phyloP scores from a whole-genome alignment of 179 eudicot genomes.

The Camellia oleifera region DNA sequence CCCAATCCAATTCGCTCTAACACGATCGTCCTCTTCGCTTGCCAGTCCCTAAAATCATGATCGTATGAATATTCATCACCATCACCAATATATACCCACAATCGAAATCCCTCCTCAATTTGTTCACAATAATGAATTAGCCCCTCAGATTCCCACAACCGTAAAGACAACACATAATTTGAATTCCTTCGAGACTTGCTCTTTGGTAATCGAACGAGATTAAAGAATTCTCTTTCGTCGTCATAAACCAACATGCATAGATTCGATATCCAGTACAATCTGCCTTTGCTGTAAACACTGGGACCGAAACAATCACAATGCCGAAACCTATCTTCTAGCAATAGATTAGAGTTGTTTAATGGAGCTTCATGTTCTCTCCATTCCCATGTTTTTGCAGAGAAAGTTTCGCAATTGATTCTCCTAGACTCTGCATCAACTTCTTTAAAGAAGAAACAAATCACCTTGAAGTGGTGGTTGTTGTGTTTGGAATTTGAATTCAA shows the following conservation, averaged over 20 bases:
- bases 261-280: conserved; percentile 18
- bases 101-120: conserved; percentile 1
- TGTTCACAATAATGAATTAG: conserved; percentile 12
- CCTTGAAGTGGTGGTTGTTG: background rate
- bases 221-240: conserved; percentile 1
- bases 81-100: conserved; percentile 3
- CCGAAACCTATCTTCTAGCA: conserved; percentile 3
- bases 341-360: background rate
- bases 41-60: conserved; percentile 5
- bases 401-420: conserved; percentile 7
- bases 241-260: conserved; percentile 21
- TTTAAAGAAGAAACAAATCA: conserved; percentile 5
- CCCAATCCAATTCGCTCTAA: background rate
- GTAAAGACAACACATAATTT: too few species aligned
- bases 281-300: background rate
- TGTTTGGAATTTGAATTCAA: background rate
- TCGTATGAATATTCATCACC: background rate
- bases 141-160: conserved; percentile 23
- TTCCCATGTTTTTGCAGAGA: background rate
- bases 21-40: background rate
- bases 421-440: background rate
- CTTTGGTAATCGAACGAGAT: conserved; percentile 9
- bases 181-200: background rate
- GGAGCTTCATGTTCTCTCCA: conserved; percentile 15
- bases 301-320: background rate